Conservation (phyloP, 2,329 filamentous ascomycete genomes). For the Xylaria sp. region DNA sequence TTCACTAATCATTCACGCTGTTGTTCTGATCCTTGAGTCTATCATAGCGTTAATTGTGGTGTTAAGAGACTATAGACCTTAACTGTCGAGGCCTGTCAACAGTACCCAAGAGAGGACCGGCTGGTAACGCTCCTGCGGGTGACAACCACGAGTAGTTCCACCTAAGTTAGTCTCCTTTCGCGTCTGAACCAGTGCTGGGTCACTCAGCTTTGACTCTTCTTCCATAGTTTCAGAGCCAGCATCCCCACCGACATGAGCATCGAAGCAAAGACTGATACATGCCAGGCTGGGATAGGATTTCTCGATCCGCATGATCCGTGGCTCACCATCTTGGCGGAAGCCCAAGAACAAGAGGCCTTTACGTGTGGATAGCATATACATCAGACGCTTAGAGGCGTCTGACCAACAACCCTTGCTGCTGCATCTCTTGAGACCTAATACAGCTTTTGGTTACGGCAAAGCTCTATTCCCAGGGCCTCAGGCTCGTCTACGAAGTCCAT, state of each 20-base stretch:
- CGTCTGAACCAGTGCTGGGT: slow-evolving; percentile 20
- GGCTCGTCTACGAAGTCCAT: slow-evolving; percentile 43
- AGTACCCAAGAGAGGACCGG: slow-evolving; percentile 18
- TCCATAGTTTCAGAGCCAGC: slow-evolving; percentile 25
- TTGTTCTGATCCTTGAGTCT: slow-evolving; percentile 25
- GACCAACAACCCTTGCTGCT: slow-evolving; percentile 43
- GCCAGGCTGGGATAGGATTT: slow-evolving; percentile 17
- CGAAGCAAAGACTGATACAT: slow-evolving; percentile 24
- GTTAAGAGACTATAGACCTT: slow-evolving; percentile 26
- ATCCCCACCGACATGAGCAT: slow-evolving; percentile 18
- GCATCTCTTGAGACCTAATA: slow-evolving; percentile 43
- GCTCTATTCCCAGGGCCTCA: slow-evolving; percentile 43
- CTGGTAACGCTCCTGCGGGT: slow-evolving; percentile 25
- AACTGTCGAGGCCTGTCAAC: slow-evolving; percentile 22
- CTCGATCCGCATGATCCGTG: slow-evolving; percentile 30
- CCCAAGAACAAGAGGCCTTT: slow-evolving; percentile 40
- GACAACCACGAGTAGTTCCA: slow-evolving; percentile 26
- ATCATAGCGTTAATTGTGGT: slow-evolving; percentile 31
- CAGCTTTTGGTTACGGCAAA: slow-evolving; percentile 42
- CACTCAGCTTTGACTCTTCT: slow-evolving; percentile 16
- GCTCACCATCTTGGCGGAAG: slow-evolving; percentile 40
- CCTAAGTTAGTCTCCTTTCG: slow-evolving; percentile 20
- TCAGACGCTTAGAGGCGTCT: slow-evolving; percentile 40
- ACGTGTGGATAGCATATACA: slow-evolving; percentile 44
- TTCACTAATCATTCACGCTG: slow-evolving; percentile 12